Conservation (phyloP, 495 filamentous ascomycete species). For the Penicillium ucsense region DNA sequence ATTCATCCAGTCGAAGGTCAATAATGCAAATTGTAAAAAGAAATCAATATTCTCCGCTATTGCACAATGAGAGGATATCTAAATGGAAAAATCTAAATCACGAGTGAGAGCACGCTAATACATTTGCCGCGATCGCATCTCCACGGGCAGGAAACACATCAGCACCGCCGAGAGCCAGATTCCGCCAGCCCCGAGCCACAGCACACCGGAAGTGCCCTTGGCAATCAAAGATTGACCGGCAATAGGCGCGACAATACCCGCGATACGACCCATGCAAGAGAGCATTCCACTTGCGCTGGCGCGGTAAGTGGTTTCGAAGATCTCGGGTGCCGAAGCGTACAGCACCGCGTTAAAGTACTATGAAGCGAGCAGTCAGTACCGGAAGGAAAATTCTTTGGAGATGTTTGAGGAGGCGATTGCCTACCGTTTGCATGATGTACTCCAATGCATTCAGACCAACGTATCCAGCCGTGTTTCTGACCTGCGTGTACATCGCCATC, state of each 20-base stretch:
- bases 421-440: constrained; percentile 9
- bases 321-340: constrained; percentile 5
- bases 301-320: constrained; percentile 6
- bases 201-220: neutral
- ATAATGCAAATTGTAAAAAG: neutral
- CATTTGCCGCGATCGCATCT: constrained; percentile 6
- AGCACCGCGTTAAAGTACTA: constrained; percentile 6
- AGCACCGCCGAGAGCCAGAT: constrained; percentile 7
- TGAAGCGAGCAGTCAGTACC: too few species aligned
- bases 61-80: neutral
- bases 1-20: too few species aligned
- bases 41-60: too few species aligned
- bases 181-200: constrained; percentile 7
- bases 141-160: constrained; percentile 5
- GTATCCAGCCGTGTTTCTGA: constrained; percentile 7
- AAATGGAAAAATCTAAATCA: neutral
- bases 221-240: constrained; percentile 6
- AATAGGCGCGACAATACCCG: constrained; percentile 5
- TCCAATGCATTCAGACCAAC: constrained; percentile 8
- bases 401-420: neutral
- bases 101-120: neutral
- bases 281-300: constrained; percentile 8
- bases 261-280: constrained; percentile 5
- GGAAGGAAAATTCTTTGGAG: too few species aligned
- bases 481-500: constrained; percentile 11